Base-by-base conservation (phyloP, 495 filamentous ascomycete genomes). In the Aspergillus nidulans region DNA sequence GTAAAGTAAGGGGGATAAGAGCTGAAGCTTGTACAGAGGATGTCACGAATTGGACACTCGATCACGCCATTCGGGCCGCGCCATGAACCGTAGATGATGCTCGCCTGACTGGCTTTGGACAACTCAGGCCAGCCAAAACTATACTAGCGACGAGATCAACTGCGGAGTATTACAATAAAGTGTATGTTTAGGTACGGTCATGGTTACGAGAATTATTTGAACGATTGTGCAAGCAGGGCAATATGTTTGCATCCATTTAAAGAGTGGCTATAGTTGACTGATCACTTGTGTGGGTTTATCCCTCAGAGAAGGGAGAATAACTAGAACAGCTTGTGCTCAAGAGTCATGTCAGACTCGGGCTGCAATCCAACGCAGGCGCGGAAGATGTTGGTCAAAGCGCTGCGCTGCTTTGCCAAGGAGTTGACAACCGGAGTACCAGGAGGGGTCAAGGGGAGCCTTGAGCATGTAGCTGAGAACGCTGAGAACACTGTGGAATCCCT, bases 391-490 rank as follows among this genome's bases (percentile, higher is more conserved):
- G 89, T 90, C 70, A 99, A 72, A 20, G 92, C 92, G 58, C 81
- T 86, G 58, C 94, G 89, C 81, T 99, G 94, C 85, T 99, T 99
- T 67, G 87, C 89, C 57, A 99, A 81, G 39, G 94, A 83, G 69
- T 99, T 99, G 74, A 99, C 83, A 47, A 99, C 95, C 12, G 94
- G 94, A 20, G 94, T 96, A 48, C 94, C 95, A 2, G 95, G 88
- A 9, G 94, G 94, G 49, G 92, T 97, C 69, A 97, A 78, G 21
- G 94, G n/a, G 94, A 53, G 94, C 94, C 86, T 98, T 99, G 63
- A 99, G 85, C 94, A 99, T 98, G 81, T 96, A 99, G 81, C 89
- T 95, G 60, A 99, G 85, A 49, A 99, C 84, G 79, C 91, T 96
- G 34, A 99, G 88, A 25, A 99, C 95, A 71, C 86, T 91, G 78